Base-by-base conservation (phyloP, 2,329 filamentous ascomycete species). In the Xylaria multiplex region DNA sequence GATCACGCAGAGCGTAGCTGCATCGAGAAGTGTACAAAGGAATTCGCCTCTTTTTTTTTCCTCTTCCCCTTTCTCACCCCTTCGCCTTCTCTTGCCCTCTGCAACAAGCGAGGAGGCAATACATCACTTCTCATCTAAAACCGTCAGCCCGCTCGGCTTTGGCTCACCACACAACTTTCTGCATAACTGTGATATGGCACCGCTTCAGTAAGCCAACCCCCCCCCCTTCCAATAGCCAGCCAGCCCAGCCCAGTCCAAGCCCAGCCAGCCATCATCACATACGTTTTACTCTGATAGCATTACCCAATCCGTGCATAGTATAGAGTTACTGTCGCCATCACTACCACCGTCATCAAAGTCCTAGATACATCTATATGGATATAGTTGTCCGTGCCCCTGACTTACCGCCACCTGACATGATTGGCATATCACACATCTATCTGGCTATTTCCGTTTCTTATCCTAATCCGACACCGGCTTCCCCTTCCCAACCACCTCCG, bases 121-220 rank as follows among this genome's bases (percentile, higher is more conserved):
- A 62, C 22, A 62, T 68, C 52, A 64, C 59, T 62, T 66, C 32
- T 55, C 54, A 48, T 58, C 35, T 62, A n/a, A 49, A 49, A 46
- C 49, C 37, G 64, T 69, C 68, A 70, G 65, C 67, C 59, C 24
- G 40, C 67, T 61, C 24, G 40, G 40, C 40, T 53, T 56, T 49
- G 46, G 63, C 52, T 54, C 55, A 60, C 32, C 40, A 58, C 40
- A 58, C 60, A 19, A 48, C 52, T 54, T 50, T 58, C 32, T 32
- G 55, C 40, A 58, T 57, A 19, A 48, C 32, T 43, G 40, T 43
- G 55, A 57, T 19, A 59, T 72, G 70, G 62, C 68, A 46, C 69
- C 66, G 37, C 63, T 70, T 42, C 70, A 69, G 70, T 72, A 70
- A 70, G 70, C 37, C 37, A 40, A 40, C 37, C 37, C 37, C 37